These are phyloP conservation scores for Sporisorium iseilematis-ciliati DNA, from an alignment of 1,284 basidiomycete genomes.

Conservation along the genomic window DNA sequence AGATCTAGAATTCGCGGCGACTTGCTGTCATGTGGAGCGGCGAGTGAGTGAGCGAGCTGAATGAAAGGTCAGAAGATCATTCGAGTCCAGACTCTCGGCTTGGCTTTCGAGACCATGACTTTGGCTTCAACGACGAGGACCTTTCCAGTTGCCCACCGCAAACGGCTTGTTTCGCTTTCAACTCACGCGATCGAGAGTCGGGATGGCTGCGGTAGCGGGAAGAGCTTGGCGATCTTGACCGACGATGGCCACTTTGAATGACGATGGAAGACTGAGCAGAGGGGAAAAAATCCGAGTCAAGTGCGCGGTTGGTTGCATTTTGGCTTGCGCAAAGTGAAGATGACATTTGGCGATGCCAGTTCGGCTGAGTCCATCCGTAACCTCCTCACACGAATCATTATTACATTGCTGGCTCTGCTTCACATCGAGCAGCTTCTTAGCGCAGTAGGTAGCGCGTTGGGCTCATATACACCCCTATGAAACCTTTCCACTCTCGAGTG, in stretches of 20 bases:
- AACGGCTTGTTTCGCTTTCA: too few species aligned
- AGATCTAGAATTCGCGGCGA: background rate
- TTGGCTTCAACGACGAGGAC: background rate
- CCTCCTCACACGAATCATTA: background rate
- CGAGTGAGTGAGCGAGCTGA: background rate
- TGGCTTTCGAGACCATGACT: background rate
- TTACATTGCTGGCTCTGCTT: background rate
- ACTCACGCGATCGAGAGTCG: background rate
- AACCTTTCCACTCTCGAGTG: constrained; percentile 39
- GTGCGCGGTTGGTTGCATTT: background rate
- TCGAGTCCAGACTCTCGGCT: too few species aligned
- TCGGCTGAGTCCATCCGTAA: background rate
- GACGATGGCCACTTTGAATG: background rate
- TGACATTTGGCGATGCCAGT: constrained; percentile 9
- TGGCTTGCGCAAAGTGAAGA: background rate
- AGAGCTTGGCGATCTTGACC: background rate
- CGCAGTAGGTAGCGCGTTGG: constrained; percentile 55
- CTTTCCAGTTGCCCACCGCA: background rate
- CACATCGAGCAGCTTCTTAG: constrained; percentile 36
- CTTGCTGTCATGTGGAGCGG: background rate
- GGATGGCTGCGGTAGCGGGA: background rate
- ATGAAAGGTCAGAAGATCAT: background rate
- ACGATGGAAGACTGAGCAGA: background rate
- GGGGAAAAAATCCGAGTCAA: constrained; percentile 5
- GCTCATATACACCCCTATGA: constrained; percentile 42